phyloP scores from a whole-genome alignment of 2,329 filamentous ascomycete species.

The Grosmannia serpens region DNA sequence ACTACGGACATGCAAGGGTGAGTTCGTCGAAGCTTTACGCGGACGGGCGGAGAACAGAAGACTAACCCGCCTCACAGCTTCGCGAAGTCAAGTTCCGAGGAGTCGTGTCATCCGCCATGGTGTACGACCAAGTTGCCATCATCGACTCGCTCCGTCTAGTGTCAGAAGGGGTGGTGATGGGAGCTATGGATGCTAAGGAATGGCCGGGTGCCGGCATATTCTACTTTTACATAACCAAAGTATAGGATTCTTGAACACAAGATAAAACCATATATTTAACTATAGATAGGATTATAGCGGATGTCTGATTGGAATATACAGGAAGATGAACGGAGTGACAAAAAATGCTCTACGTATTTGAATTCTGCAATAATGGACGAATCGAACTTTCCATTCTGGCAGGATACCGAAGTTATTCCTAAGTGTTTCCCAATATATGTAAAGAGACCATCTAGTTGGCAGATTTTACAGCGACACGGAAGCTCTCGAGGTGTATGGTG shows the following conservation, averaged over 20 bases:
- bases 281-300: no score
- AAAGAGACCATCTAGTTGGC: no score
- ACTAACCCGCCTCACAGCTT: background rate
- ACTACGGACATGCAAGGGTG: slow-evolving; percentile 1
- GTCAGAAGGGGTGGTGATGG: background rate
- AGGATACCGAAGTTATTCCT: no score
- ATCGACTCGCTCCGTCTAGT: background rate
- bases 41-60: background rate
- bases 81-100: background rate
- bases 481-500: no score
- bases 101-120: background rate
- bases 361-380: no score
- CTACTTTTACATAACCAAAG: slow-evolving; percentile 1
- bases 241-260: background rate
- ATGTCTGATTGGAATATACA: no score
- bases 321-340: no score
- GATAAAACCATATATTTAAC: no score
- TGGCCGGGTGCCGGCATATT: background rate
- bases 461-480: no score
- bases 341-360: no score
- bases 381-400: no score
- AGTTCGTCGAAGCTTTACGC: background rate
- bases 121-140: background rate
- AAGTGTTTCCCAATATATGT: no score
- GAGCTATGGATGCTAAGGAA: background rate